phyloP scores from a whole-genome alignment of 2,329 filamentous ascomycete species.

The Beauveria caledonica region DNA sequence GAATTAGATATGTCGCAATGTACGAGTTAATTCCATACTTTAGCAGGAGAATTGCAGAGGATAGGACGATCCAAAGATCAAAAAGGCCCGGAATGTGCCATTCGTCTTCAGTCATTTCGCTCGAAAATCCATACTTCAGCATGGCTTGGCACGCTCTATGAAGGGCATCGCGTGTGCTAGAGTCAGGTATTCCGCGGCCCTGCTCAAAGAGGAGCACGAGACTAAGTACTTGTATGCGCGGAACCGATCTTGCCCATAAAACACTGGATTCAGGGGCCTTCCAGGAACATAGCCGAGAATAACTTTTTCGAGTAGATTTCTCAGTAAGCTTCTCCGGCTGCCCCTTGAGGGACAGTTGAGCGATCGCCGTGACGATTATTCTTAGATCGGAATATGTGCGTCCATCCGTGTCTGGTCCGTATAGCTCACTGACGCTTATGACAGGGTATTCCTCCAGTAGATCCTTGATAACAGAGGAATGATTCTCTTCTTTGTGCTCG shows the following conservation, averaged over 20 bases:
- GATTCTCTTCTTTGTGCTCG: background rate
- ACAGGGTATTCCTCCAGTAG: background rate
- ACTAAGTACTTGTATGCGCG: background rate
- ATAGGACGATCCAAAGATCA: background rate
- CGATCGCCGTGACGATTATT: background rate
- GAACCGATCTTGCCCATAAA: background rate
- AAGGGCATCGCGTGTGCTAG: background rate
- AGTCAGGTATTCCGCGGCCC: background rate
- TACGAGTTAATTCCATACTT: background rate
- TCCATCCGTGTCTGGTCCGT: background rate
- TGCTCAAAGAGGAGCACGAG: background rate
- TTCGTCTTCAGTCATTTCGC: background rate
- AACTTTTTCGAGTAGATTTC: background rate
- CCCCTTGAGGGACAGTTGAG: background rate
- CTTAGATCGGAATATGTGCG: background rate
- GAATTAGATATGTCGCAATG: background rate
- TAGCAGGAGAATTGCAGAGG: background rate
- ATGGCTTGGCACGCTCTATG: background rate
- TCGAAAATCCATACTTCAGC: background rate
- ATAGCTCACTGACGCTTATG: background rate
- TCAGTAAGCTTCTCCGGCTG: background rate
- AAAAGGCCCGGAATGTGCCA: background rate
- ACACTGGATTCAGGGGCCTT: background rate
- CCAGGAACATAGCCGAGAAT: background rate
- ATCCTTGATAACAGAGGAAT: background rate